Evolutionary conservation across 2,329 filamentous ascomycete genomes (phyloP).

Genomic region (Coniochaeta sp.): DNA sequence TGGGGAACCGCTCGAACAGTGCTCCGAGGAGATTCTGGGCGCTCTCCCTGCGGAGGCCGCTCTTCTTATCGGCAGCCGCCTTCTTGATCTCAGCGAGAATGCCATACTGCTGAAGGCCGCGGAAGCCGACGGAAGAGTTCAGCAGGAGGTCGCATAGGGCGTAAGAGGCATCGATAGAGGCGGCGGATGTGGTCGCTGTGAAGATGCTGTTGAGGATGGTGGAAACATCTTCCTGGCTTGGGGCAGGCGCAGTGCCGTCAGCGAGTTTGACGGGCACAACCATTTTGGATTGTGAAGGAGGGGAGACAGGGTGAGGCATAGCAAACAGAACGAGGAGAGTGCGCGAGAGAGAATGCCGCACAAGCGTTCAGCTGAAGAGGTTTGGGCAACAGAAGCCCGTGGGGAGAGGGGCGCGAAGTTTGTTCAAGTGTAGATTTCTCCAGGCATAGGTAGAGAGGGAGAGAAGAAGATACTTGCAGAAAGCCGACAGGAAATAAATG

Average conservation of each 20-base stretch:
- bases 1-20: slow-evolving; percentile 82
- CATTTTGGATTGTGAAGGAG: slow-evolving; percentile 8
- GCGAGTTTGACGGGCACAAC: slow-evolving; percentile 16
- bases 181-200: slow-evolving; percentile 58
- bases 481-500: neutral
- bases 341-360: neutral
- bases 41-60: slow-evolving; percentile 73
- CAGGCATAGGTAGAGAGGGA: neutral
- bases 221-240: slow-evolving; percentile 58
- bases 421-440: neutral
- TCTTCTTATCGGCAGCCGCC: slow-evolving; percentile 91
- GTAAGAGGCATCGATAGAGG: slow-evolving; percentile 59
- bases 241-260: slow-evolving; percentile 37
- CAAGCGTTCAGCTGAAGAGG: neutral
- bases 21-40: slow-evolving; percentile 93
- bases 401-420: neutral
- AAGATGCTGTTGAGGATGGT: slow-evolving; percentile 62
- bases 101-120: slow-evolving; percentile 45
- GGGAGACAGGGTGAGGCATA: slow-evolving; percentile 2
- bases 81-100: slow-evolving; percentile 53
- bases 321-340: neutral
- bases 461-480: neutral
- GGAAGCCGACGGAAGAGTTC: slow-evolving; percentile 39
- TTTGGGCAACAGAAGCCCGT: neutral
- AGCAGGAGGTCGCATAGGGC: slow-evolving; percentile 52